Evolutionary conservation across 345 rosid species (phyloP).

Genomic region (Boechera retrofracta): DNA sequence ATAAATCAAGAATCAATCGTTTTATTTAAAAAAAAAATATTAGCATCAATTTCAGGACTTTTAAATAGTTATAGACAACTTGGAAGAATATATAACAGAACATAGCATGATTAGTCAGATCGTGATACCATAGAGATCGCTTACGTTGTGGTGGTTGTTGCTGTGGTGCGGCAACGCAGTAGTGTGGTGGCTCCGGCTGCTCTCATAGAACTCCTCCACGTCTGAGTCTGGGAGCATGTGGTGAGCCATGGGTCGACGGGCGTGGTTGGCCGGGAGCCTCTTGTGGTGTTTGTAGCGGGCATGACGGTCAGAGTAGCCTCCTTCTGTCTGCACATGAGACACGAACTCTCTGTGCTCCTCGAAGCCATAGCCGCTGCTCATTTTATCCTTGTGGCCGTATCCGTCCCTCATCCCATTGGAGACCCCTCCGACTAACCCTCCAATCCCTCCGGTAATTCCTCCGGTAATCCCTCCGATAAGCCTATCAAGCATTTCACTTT

Average conservation of each 20-base stretch:
- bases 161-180: slow-evolving; percentile 1
- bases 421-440: too few relatives aligned
- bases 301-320: slow-evolving; percentile 36
- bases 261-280: slow-evolving; percentile 37
- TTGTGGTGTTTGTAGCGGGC: slow-evolving; percentile 11
- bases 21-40: not conserved
- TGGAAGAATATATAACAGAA: not conserved
- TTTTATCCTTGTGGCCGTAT: too few relatives aligned
- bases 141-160: slow-evolving; percentile 31
- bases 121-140: not conserved
- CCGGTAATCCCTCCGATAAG: slow-evolving; percentile 9
- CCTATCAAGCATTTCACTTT: slow-evolving; percentile 32
- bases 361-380: slow-evolving; percentile 8
- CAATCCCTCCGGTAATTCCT: slow-evolving; percentile 1
- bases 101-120: too few relatives aligned
- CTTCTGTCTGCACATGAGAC: slow-evolving; percentile 23
- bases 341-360: slow-evolving; percentile 36
- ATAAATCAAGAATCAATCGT: not conserved
- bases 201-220: slow-evolving; percentile 26
- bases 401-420: too few relatives aligned
- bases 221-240: slow-evolving; percentile 27
- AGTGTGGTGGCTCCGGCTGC: slow-evolving; percentile 8
- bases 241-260: slow-evolving; percentile 40
- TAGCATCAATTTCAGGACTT: slow-evolving; percentile 7
- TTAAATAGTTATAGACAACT: not conserved